These are phyloP conservation scores for Tolypocladium amazonense DNA, from an alignment of 2,329 filamentous ascomycete genomes.

Conservation along the genomic window DNA sequence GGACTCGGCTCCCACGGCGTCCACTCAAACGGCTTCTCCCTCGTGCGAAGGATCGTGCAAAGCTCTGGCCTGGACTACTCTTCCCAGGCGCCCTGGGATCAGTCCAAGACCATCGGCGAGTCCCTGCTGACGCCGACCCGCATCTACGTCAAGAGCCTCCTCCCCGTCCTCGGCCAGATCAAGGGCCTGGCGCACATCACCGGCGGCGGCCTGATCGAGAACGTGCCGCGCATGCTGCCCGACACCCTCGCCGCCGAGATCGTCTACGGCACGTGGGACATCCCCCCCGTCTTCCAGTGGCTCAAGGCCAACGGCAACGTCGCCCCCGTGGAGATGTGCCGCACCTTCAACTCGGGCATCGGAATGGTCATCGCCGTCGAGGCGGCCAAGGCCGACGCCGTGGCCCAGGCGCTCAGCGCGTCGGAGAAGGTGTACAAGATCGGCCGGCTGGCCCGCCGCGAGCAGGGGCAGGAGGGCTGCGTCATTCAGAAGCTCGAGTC, in stretches of 20 bases:
- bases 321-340: constrained; percentile 67
- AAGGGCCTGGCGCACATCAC: constrained; percentile 97
- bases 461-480: constrained; percentile 23
- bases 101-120: constrained; percentile 52
- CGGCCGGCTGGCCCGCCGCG: constrained; percentile 56
- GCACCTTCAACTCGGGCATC: constrained; percentile 89
- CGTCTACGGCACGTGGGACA: constrained; percentile 63
- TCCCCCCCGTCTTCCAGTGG: constrained; percentile 79
- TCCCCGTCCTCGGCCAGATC: constrained; percentile 57
- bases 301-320: constrained; percentile 66
- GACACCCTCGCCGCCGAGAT: constrained; percentile 67
- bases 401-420: constrained; percentile 48
- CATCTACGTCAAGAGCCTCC: constrained; percentile 81
- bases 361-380: constrained; percentile 87
- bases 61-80: constrained; percentile 60
- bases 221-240: constrained; percentile 90
- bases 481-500: constrained; percentile 22
- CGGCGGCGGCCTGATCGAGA: constrained; percentile 84
- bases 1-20: constrained; percentile 78
- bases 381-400: constrained; percentile 48
- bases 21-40: constrained; percentile 95
- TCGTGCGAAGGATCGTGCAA: constrained; percentile 84
- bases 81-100: constrained; percentile 67
- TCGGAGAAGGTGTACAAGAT: constrained; percentile 68
- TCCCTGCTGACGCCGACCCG: constrained; percentile 79